Evolutionary conservation across 2,329 filamentous ascomycete species (phyloP), one percentile per base, ranked within the genome.

Genomic region (Lizonia empirigonia): DNA sequence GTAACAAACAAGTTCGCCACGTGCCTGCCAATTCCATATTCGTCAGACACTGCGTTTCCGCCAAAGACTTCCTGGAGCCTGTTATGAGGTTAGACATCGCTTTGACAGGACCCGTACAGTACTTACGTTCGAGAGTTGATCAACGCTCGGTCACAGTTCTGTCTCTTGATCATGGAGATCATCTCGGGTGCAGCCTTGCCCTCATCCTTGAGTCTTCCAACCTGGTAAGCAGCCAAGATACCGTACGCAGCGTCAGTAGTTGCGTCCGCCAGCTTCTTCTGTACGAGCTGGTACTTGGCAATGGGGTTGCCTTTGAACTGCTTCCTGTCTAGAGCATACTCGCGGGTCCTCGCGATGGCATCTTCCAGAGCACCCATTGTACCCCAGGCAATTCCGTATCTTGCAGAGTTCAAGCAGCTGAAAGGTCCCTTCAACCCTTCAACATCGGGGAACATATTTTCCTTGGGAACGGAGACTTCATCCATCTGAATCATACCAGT

Each of bases 401-500:
- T 84, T 8, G 94, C 94, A 68, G 87, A 93, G 78, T 97, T 99
- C 58, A 99, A 82, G 71, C 94, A 99, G 57, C 88, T 88, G 71
- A 99, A 99, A 3, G 94, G 94, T 0, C 94, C 94, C 54, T 78
- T 83, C 24, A 99, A 80, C 5, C 94, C 94, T 71, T 96, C 90
- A 5, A 96, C 83, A 1, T 89, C 84, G 1, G 92, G 92, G 66
- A 99, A 91, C 91, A 99, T 96, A 77, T 97, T 96, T 63, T 85
- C 89, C 60, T 87, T 85, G 0, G 91, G 87, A 0, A 99, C 91
- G 0, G 94, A 93, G 60, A 90, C 92, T 57, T 89, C 86, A 59
- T 97, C 93, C 69, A 99, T 82, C 63, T 96, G 91, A 60, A 99
- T 97, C 94, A 97, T 97, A 50, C 94, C 94, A 0, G 94, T 99